These are phyloP conservation scores for Alternaria hordeiaustralica DNA, from an alignment of 2,329 filamentous ascomycete genomes.

Conservation along the genomic window DNA sequence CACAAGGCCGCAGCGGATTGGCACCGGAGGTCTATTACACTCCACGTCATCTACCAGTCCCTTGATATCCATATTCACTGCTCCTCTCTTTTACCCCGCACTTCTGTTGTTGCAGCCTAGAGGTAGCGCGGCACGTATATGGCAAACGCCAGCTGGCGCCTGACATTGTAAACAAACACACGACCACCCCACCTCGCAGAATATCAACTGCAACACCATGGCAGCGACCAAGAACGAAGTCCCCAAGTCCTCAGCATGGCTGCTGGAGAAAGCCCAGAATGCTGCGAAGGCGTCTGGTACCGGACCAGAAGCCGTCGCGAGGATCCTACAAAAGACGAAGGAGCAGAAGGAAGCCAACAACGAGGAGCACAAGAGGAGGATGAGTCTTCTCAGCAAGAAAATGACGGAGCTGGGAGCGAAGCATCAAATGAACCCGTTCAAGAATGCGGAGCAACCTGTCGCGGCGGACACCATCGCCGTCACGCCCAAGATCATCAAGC, in stretches of 20 bases:
- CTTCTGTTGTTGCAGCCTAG: not conserved
- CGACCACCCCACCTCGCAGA: not conserved
- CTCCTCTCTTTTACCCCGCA: not conserved
- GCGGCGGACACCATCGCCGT: not conserved
- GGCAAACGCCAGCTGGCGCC: not conserved
- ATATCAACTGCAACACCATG: conserved; percentile 2
- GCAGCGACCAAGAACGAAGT: not conserved
- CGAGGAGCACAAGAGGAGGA: not conserved
- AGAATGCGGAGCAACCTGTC: not conserved
- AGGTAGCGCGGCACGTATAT: not conserved
- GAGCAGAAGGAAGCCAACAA: not conserved
- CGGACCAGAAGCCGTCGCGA: not conserved
- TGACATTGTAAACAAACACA: not conserved
- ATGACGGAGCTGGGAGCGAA: not conserved
- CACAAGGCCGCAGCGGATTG: not conserved
- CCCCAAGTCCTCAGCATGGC: conserved; percentile 1
- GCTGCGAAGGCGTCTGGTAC: not conserved
- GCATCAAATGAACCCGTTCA: not conserved
- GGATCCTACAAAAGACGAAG: not conserved
- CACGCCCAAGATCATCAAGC: not conserved
- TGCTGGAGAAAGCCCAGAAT: conserved; percentile 3
- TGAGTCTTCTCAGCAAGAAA: not conserved
- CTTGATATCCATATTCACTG: not conserved
- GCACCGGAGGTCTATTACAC: not conserved
- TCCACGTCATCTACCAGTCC: not conserved